phyloP scores from a whole-genome alignment of 805 yeast species.

The Metschnikowia kofuensis region DNA sequence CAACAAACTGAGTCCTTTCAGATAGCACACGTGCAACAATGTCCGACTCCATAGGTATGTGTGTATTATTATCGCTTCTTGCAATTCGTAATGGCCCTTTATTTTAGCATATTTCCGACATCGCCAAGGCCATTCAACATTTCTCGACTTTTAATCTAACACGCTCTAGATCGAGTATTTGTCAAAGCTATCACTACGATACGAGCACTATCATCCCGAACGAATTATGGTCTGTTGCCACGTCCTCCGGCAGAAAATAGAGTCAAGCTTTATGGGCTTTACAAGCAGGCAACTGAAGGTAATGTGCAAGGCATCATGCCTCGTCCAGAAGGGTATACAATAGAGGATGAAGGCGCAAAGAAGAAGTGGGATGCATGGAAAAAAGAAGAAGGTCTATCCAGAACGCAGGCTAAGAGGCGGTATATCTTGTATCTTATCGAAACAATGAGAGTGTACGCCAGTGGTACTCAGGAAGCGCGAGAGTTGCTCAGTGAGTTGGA shows the following conservation, averaged over 20 bases:
- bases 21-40: conserved; percentile 18
- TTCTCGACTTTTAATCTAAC: conserved; percentile 18
- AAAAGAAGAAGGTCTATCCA: conserved; percentile 61
- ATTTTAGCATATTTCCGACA: too few species aligned
- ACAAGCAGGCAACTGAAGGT: conserved; percentile 89
- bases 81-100: too few species aligned
- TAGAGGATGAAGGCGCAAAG: conserved; percentile 65
- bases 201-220: conserved; percentile 62
- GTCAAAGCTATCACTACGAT: conserved; percentile 80
- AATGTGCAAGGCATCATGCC: conserved; percentile 67
- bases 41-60: conserved; percentile 51
- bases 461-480: conserved; percentile 62
- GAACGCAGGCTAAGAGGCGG: conserved; percentile 68
- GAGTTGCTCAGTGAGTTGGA: conserved; percentile 68
- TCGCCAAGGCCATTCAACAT: not conserved
- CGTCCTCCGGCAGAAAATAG: conserved; percentile 74
- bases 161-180: conserved; percentile 62
- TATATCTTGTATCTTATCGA: conserved; percentile 68
- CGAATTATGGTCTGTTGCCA: conserved; percentile 61
- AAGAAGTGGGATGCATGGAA: conserved; percentile 89
- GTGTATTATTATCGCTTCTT: too few species aligned
- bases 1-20: conserved; percentile 1
- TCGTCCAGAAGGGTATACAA: conserved; percentile 57
- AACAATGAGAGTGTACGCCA: conserved; percentile 69
- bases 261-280: conserved; percentile 71